A percentile compares a stretch with the other conserved stretches of the same genome.
Conservation (phyloP, 2,329 filamentous ascomycete genomes). For the Nemania bipapillata region DNA sequence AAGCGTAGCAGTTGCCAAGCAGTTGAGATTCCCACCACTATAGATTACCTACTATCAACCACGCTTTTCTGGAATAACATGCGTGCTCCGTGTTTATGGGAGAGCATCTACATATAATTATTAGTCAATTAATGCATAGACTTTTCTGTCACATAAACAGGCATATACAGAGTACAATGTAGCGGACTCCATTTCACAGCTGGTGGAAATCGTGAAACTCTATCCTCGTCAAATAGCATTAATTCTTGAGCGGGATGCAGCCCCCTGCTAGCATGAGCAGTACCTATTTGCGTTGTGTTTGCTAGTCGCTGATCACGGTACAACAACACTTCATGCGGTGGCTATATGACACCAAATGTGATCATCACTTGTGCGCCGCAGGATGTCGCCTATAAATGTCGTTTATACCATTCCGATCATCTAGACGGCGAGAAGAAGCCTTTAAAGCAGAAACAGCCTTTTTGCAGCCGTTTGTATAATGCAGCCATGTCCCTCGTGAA, state of each 20-base stretch:
- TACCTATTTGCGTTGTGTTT: conserved; percentile 13
- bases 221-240: conserved; percentile 10
- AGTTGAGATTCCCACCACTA: background rate
- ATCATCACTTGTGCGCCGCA: conserved; percentile 27
- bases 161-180: too few species aligned
- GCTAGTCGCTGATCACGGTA: conserved; percentile 25
- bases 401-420: conserved; percentile 53
- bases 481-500: conserved; percentile 52
- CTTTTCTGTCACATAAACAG: background rate
- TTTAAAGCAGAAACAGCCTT: conserved; percentile 50
- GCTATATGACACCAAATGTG: conserved; percentile 19
- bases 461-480: conserved; percentile 48
- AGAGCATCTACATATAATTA: background rate
- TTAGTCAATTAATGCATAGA: background rate
- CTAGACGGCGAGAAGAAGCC: conserved; percentile 51
- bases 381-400: conserved; percentile 46
- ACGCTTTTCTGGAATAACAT: background rate
- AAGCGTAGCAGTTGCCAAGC: background rate
- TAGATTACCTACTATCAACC: background rate
- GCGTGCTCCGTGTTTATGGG: background rate
- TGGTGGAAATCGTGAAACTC: background rate
- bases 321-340: conserved; percentile 15
- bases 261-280: conserved; percentile 12
- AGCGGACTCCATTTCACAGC: background rate
- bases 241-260: background rate